Percentiles rank a stretch among this genome's conserved stretches.
These are phyloP conservation scores for Vaccinium vitisidaea DNA, from an alignment of 148 eudicot genomes.

Conservation along the genomic window DNA sequence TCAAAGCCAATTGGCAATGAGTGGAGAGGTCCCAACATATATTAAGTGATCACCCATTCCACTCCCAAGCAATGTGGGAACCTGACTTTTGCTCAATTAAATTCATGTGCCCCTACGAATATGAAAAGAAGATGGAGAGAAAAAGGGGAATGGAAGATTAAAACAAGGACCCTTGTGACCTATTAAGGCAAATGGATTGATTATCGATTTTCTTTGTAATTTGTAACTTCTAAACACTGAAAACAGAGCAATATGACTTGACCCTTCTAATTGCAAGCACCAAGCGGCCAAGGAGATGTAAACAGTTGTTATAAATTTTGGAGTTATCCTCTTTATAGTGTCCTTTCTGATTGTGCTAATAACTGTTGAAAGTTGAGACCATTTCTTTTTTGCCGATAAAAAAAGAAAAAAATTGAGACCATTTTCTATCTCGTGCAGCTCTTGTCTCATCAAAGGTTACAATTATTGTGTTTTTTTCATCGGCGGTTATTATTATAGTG, in stretches of 20 bases:
- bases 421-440: background rate
- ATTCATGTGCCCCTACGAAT: background rate
- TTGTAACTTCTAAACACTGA: background rate
- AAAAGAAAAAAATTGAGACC: background rate
- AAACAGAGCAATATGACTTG: background rate
- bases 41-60: no score
- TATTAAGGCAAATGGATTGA: background rate
- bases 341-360: background rate
- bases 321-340: background rate
- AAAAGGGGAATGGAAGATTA: background rate
- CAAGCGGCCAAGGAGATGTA: background rate
- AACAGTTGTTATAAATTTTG: background rate
- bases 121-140: background rate
- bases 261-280: background rate
- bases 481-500: background rate
- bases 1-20: no score
- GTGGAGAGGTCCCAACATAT: no score
- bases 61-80: no score
- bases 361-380: constrained; percentile 5
- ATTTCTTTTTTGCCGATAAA: background rate
- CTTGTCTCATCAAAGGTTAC: background rate
- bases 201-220: background rate
- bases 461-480: background rate
- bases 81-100: background rate
- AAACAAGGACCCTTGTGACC: background rate